Percentiles rank a stretch among this genome's conserved stretches.
These are phyloP conservation scores for Stagonosporopsis chrysanthemi DNA, from an alignment of 2,329 filamentous ascomycete genomes.

Conservation along the genomic window DNA sequence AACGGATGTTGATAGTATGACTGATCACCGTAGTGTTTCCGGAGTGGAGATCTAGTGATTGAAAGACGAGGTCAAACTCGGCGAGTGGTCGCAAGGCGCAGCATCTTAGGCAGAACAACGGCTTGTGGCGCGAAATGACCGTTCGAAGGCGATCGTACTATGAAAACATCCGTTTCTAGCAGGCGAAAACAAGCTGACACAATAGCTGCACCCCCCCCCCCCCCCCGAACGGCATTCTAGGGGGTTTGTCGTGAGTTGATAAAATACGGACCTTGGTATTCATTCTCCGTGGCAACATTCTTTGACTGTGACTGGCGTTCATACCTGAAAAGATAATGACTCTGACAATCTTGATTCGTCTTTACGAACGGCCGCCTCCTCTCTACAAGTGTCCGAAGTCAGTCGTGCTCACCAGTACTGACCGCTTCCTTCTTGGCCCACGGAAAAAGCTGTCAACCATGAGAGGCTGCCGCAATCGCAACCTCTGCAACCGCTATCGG, in stretches of 20 bases:
- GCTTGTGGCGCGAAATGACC: background rate
- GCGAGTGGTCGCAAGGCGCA: constrained; percentile 3
- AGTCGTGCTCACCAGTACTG: background rate
- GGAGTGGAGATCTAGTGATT: background rate
- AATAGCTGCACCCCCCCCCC: background rate
- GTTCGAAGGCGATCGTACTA: background rate
- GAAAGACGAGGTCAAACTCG: background rate
- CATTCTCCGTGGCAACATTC: background rate
- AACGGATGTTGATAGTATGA: background rate
- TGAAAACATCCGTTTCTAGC: background rate
- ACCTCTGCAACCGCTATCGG: background rate
- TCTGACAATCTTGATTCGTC: background rate
- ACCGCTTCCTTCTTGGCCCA: background rate
- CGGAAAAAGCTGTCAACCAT: background rate
- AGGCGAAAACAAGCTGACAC: background rate
- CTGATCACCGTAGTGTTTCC: background rate
- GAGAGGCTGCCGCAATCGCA: background rate
- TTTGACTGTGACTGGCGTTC: background rate
- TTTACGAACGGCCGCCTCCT: background rate
- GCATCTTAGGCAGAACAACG: background rate
- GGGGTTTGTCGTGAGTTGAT: too few species aligned
- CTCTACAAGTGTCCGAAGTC: background rate
- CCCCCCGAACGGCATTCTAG: background rate
- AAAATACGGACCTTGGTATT: background rate
- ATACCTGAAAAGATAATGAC: background rate